Base-by-base conservation (phyloP, 164 flowering plant genomes). In the Kingdonia uniflora region DNA sequence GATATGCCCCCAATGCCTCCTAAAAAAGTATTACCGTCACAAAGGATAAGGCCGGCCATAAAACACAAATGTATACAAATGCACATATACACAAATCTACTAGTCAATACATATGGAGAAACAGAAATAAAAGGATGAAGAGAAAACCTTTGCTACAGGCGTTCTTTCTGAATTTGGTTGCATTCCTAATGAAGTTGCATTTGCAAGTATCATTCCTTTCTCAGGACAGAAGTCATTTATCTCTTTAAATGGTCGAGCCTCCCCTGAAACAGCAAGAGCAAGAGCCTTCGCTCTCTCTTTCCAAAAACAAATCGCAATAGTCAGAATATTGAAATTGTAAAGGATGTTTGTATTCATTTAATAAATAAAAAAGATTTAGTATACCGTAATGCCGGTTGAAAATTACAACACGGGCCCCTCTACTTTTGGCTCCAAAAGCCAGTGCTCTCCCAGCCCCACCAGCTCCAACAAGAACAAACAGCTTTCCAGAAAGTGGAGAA, bases 401-500 rank as follows among this genome's bases (percentile, higher is more conserved):
- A 54, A 82, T 57, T 19, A 76, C 59, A 6, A 80, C 33, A 2
- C 70, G 52, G 11, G 86, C 86, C 42, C 82, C 82, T 62, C 79
- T 73, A 46, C 47, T 67, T 69, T 74, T 78, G 35, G 84, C 90
- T 43, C 90, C 90, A 52, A 74, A 76, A 10, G 90, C 84, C 17
- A 83, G 51, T 55, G 90, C 85, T 63, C 78, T 71, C 63, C 86
- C 86, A 24, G 86, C 86, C 25, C 90, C 86, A 49, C 90, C 84
- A 62, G 86, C 90, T 60, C 90, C 90, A 47, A 71, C 74, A 13
- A 80, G 39, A 15, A 83, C 82, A 69, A 82, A 82, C 52, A 57
- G 22, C 65, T 65, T 82, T 38, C 83, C 80, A 40, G 55, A 42
- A 26, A 82, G 65, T 20, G 76, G 77, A 42, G 83, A 76, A 51